These are phyloP conservation scores for Pharus latifolius DNA, from an alignment of 176 grass and related monocot species.

Conservation along the genomic window DNA sequence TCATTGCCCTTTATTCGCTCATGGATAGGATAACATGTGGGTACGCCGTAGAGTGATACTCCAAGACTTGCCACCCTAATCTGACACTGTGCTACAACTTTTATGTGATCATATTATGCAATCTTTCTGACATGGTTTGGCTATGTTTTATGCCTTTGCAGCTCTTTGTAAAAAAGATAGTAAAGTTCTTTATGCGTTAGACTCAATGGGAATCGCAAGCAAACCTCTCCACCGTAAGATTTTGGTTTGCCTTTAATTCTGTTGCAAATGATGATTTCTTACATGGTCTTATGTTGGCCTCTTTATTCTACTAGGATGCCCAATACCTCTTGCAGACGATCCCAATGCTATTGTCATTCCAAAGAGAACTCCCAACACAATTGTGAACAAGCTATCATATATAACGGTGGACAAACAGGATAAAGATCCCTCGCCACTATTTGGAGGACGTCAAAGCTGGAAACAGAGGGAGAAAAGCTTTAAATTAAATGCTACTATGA, in stretches of 20 bases:
- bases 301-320: constrained; percentile 44
- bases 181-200: constrained; percentile 33
- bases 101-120: not conserved
- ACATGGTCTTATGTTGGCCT: not conserved
- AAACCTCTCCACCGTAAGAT: constrained; percentile 79
- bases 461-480: constrained; percentile 73
- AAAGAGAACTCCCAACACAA: constrained; percentile 53
- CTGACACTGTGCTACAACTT: not conserved
- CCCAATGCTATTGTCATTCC: constrained; percentile 58
- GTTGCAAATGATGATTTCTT: not conserved
- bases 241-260: not conserved
- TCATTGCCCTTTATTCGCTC: not conserved
- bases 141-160: constrained; percentile 7
- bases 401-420: constrained; percentile 43
- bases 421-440: constrained; percentile 49
- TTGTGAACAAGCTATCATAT: constrained; percentile 57
- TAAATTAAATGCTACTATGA: constrained; percentile 77
- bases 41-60: not conserved
- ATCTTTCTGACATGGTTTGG: not conserved
- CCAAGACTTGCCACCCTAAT: not conserved
- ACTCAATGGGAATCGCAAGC: constrained; percentile 19
- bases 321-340: constrained; percentile 63
- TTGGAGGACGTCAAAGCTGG: constrained; percentile 83
- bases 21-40: not conserved
- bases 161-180: constrained; percentile 68